phyloP scores from a whole-genome alignment of 1,284 basidiomycete species.

The Ganoderma boninense region DNA sequence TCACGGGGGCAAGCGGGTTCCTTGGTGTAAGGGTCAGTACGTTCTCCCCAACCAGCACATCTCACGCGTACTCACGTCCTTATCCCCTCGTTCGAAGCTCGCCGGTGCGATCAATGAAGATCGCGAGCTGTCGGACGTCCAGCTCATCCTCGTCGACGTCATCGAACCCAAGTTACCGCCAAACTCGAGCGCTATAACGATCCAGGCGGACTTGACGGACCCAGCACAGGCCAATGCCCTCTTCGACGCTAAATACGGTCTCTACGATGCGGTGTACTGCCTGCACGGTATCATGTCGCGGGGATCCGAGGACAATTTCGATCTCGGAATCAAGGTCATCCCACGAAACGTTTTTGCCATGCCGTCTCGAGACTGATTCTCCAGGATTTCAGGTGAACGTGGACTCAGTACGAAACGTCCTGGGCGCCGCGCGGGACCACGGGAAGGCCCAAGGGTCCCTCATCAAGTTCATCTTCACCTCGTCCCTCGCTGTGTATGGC shows the following conservation, averaged over 20 bases:
- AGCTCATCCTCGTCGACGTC: slow-evolving; percentile 65
- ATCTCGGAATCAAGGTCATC: slow-evolving; percentile 59
- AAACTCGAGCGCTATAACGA: slow-evolving; percentile 46
- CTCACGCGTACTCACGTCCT: background rate
- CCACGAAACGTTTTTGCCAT: background rate
- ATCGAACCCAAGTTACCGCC: slow-evolving; percentile 54
- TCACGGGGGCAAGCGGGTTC: slow-evolving; percentile 67
- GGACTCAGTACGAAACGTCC: slow-evolving; percentile 62
- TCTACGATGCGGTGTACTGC: slow-evolving; percentile 61
- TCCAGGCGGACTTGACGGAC: slow-evolving; percentile 62
- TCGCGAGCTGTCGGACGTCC: slow-evolving; percentile 47
- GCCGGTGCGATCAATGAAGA: slow-evolving; percentile 46
- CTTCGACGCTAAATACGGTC: slow-evolving; percentile 50
- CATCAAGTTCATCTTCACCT: slow-evolving; percentile 68
- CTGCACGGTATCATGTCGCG: slow-evolving; percentile 77
- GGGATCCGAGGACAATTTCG: slow-evolving; percentile 70
- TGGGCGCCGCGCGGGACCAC: slow-evolving; percentile 56
- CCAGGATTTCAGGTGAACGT: slow-evolving; percentile 61
- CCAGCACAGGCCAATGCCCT: slow-evolving; percentile 47
- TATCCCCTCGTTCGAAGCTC: slow-evolving; percentile 39
- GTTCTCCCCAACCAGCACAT: background rate
- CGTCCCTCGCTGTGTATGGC: slow-evolving; percentile 71
- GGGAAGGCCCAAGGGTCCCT: slow-evolving; percentile 40
- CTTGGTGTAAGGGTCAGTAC: slow-evolving; percentile 50
- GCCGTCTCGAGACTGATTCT: background rate